These are phyloP conservation scores for Suhomyces maxii DNA, from an alignment of 1,139 yeast genomes.

Conservation along the genomic window DNA sequence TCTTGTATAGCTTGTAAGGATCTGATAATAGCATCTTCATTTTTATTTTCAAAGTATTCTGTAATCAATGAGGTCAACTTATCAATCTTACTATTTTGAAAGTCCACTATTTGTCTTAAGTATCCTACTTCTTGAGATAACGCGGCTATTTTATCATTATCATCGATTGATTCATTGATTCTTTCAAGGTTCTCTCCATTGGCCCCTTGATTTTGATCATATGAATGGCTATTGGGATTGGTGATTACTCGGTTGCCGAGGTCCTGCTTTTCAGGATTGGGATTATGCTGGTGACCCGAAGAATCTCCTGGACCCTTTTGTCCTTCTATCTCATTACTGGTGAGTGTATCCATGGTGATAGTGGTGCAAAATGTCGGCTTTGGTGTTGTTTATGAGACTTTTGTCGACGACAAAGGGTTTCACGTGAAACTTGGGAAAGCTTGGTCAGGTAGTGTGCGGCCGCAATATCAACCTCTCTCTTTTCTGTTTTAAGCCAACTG, in stretches of 20 bases:
- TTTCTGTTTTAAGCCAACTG: no score
- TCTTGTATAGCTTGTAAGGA: slow-evolving; percentile 32
- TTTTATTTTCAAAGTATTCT: slow-evolving; percentile 37
- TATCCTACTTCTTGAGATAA: slow-evolving; percentile 36
- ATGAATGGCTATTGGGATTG: slow-evolving; percentile 1
- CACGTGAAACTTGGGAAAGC: slow-evolving; percentile 1
- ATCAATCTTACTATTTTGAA: slow-evolving; percentile 41
- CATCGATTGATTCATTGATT: slow-evolving; percentile 17
- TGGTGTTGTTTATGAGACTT: slow-evolving; percentile 9
- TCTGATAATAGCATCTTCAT: slow-evolving; percentile 29
- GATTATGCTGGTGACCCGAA: slow-evolving; percentile 7
- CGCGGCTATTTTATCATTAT: slow-evolving; percentile 23
- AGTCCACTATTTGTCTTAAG: slow-evolving; percentile 39
- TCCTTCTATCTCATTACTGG: slow-evolving; percentile 4
- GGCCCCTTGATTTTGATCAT: slow-evolving; percentile 2
- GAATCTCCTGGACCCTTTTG: slow-evolving; percentile 3
- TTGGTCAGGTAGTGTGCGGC: background rate
- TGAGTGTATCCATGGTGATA: slow-evolving; percentile 7
- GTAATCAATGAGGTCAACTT: slow-evolving; percentile 35
- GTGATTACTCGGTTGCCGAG: slow-evolving; percentile 1
- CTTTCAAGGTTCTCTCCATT: slow-evolving; percentile 14
- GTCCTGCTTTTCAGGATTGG: slow-evolving; percentile 1
- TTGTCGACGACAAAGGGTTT: slow-evolving; percentile 6
- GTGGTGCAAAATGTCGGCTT: slow-evolving; percentile 15
- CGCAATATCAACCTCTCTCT: no score